phyloP scores from a whole-genome alignment of 2,329 filamentous ascomycete genomes.

The Rhexocercosporidium sp. region DNA sequence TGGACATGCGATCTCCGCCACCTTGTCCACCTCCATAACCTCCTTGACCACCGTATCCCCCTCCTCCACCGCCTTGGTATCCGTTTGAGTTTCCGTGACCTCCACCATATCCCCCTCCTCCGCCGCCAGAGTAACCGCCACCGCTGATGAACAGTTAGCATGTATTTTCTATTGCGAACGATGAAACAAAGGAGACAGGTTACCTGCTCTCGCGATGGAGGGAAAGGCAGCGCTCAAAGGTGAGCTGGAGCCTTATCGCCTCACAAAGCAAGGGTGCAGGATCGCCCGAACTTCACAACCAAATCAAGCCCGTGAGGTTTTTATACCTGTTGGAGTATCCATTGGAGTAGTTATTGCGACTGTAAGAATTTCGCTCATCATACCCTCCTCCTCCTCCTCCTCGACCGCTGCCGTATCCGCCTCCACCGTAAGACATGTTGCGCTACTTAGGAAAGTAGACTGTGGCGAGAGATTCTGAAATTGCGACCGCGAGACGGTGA shows the following conservation, averaged over 20 bases:
- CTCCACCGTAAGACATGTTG: constrained; percentile 73
- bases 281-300: constrained; percentile 42
- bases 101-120: constrained; percentile 42
- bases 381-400: constrained; percentile 52
- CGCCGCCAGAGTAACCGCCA: constrained; percentile 47
- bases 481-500: constrained; percentile 5
- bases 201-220: constrained; percentile 30
- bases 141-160: constrained; percentile 53
- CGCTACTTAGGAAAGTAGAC: constrained; percentile 26
- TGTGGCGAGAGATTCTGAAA: neutral
- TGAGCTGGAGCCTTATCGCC: constrained; percentile 32
- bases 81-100: constrained; percentile 34
- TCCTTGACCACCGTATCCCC: constrained; percentile 48
- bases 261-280: constrained; percentile 40
- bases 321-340: constrained; percentile 57
- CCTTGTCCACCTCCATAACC: constrained; percentile 62
- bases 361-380: constrained; percentile 58
- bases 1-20: constrained; percentile 93
- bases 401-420: constrained; percentile 53
- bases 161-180: constrained; percentile 18
- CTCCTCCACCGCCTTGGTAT: constrained; percentile 44
- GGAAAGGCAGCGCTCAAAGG: constrained; percentile 20
- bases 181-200: constrained; percentile 26
- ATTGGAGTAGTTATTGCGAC: constrained; percentile 51
- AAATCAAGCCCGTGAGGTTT: constrained; percentile 44